Evolutionary conservation across 495 filamentous ascomycete species (phyloP), one percentile per base, ranked within the genome.

Genomic region (Podospora anserina): DNA sequence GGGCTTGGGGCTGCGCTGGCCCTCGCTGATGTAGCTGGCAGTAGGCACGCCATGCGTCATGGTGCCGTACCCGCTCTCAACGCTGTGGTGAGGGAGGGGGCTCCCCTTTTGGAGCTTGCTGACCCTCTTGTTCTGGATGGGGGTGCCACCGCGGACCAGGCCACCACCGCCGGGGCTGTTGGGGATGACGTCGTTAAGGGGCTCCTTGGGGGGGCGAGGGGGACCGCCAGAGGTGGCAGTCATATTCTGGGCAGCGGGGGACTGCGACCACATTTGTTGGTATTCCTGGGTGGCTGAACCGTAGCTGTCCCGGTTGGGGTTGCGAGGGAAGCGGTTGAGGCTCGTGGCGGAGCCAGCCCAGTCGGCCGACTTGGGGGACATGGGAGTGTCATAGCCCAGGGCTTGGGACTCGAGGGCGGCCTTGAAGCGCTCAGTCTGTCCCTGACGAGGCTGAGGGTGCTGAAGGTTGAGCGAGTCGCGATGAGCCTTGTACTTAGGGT

Each of bases 401-500:
- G 93, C 94, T 74, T 93, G 88, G 5, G 84, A 87, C 77, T 97
- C 94, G 4, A 97, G 84, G 5, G 90, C 88, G 9, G 86, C 88
- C 75, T 94, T 91, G 76, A 93, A 93, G 30, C 90, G 90, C 68
- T 89, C 88, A 11, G 92, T 93, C 30, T 92, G 90, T 0, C 92
- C 92, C 65, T 87, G 90, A 16, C 92, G 88, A 30, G 94, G 94
- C 75, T 97, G 94, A 18, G 94, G 94, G 78, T 97, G 94, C 76
- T 94, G 89, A 6, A 97, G 81, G 74, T 94, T 93, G 32, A 96
- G 80, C 59, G 92, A 96, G 76, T 95, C 91, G 62, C 94, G 92
- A 78, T 97, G 91, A 19, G 92, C 92, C 73, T 91, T 88, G 76
- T 97, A 97, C 76, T 96, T 96, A 34, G 93, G 92, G 66, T 92